Conservation (phyloP, 2,329 filamentous ascomycete genomes). For the Aureobasidium sp. region DNA sequence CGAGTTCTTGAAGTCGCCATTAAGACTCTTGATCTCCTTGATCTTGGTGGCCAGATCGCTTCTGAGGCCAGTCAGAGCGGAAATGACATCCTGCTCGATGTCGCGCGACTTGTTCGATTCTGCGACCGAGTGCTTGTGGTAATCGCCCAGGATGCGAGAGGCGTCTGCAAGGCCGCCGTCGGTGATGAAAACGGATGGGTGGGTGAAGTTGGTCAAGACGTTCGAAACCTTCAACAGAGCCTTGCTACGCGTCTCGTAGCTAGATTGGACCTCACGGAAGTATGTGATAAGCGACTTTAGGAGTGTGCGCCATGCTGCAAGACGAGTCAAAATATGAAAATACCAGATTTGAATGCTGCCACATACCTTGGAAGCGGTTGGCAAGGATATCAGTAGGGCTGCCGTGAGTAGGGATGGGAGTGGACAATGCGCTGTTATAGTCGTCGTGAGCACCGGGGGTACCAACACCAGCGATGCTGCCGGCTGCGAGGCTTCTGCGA, state of each 20-base stretch:
- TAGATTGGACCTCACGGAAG: constrained; percentile 82
- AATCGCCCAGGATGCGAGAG: constrained; percentile 67
- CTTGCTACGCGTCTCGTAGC: constrained; percentile 81
- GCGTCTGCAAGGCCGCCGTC: constrained; percentile 85
- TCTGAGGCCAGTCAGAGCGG: constrained; percentile 74
- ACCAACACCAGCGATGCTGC: constrained; percentile 69
- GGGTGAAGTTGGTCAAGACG: constrained; percentile 68
- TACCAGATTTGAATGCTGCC: neutral
- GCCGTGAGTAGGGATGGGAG: constrained; percentile 78
- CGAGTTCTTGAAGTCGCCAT: constrained; percentile 92
- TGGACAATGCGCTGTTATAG: constrained; percentile 75
- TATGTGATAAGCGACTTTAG: constrained; percentile 91
- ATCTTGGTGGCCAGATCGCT: constrained; percentile 92
- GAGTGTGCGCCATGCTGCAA: constrained; percentile 83
- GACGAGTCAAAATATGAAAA: neutral
- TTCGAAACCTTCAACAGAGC: constrained; percentile 74
- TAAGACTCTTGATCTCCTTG: constrained; percentile 86
- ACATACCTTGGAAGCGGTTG: constrained; percentile 76
- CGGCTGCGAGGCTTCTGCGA: constrained; percentile 58
- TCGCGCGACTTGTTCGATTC: constrained; percentile 86
- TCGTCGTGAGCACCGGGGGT: constrained; percentile 54
- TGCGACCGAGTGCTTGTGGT: constrained; percentile 69
- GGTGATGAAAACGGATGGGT: constrained; percentile 66
- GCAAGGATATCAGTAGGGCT: constrained; percentile 83
- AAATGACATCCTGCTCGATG: constrained; percentile 84